These are phyloP conservation scores for Escovopsis sp. DNA, from an alignment of 2,329 filamentous ascomycete genomes.

Conservation along the genomic window DNA sequence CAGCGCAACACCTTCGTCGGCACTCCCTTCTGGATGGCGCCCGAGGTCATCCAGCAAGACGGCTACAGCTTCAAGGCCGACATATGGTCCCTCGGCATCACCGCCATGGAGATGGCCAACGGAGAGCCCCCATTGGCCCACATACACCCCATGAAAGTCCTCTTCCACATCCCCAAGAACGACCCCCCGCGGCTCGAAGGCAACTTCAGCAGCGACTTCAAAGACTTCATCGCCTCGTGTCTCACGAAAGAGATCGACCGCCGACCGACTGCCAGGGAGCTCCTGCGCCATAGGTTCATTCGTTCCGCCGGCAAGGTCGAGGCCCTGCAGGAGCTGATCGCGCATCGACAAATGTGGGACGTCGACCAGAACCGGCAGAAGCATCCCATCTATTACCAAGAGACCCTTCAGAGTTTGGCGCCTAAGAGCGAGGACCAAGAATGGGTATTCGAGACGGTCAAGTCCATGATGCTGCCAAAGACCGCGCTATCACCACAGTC, in stretches of 20 bases:
- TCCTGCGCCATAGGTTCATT: constrained; percentile 82
- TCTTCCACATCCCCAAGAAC: constrained; percentile 84
- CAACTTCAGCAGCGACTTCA: constrained; percentile 78
- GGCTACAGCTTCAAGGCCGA: constrained; percentile 78
- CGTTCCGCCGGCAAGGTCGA: constrained; percentile 77
- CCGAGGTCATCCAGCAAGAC: constrained; percentile 83
- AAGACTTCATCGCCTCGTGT: constrained; percentile 83
- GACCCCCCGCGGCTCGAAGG: constrained; percentile 73
- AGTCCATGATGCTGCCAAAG: constrained; percentile 46
- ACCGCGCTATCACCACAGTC: too few relatives aligned
- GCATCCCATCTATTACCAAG: constrained; percentile 79
- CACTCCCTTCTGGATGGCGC: constrained; percentile 95
- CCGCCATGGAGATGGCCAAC: constrained; percentile 75
- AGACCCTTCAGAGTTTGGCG: constrained; percentile 64
- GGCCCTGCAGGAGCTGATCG: constrained; percentile 72
- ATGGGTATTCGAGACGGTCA: constrained; percentile 94
- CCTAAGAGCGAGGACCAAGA: constrained; percentile 60
- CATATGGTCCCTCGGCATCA: constrained; percentile 87
- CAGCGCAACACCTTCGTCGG: constrained; percentile 96
- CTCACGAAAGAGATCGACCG: constrained; percentile 83
- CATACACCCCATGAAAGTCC: constrained; percentile 84
- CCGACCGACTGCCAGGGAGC: constrained; percentile 70
- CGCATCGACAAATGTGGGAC: constrained; percentile 70
- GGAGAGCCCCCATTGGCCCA: constrained; percentile 79
- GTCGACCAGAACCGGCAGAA: constrained; percentile 53